Conservation (phyloP, 495 filamentous ascomycete species). For the Penicillium pancosmium region DNA sequence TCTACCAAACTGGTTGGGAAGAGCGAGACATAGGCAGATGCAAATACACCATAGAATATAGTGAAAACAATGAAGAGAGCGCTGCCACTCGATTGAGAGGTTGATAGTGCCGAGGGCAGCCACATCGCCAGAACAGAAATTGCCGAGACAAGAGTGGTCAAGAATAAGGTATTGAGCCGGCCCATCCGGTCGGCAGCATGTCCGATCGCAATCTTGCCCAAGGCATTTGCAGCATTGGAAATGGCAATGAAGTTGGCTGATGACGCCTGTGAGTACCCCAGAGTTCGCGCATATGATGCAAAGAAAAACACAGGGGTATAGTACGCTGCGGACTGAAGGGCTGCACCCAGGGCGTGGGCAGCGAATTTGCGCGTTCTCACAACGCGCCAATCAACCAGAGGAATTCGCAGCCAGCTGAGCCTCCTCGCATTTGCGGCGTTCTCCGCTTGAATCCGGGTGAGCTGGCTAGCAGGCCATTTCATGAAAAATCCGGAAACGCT, state of each 20-base stretch:
- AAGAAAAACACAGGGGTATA: constrained; percentile 46
- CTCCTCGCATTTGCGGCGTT: constrained; percentile 12
- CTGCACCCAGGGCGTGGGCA: constrained; percentile 33
- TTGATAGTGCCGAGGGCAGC: constrained; percentile 38
- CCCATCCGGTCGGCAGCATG: constrained; percentile 53
- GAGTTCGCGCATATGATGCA: constrained; percentile 36
- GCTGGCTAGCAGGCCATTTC: constrained; percentile 33
- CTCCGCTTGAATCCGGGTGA: constrained; percentile 29
- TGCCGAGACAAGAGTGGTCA: constrained; percentile 42
- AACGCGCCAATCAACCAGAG: constrained; percentile 36
- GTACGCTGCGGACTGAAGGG: constrained; percentile 44
- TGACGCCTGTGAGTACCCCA: constrained; percentile 39
- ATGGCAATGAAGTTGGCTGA: constrained; percentile 40
- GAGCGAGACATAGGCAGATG: constrained; percentile 43
- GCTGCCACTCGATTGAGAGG: constrained; percentile 19
- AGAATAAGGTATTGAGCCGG: constrained; percentile 40
- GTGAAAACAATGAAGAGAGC: constrained; percentile 41
- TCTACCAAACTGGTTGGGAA: constrained; percentile 46
- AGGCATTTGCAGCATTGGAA: constrained; percentile 34
- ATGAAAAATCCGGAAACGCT: constrained; percentile 25
- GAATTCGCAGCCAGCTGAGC: constrained; percentile 22
- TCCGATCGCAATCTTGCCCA: constrained; percentile 30
- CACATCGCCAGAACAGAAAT: constrained; percentile 39
- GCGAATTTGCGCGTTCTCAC: constrained; percentile 36
- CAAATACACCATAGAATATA: constrained; percentile 42